A percentile compares a stretch with the other conserved stretches of the same genome.
These are phyloP conservation scores for Penicillium salamii DNA, from an alignment of 495 filamentous ascomycete genomes.

Conservation along the genomic window DNA sequence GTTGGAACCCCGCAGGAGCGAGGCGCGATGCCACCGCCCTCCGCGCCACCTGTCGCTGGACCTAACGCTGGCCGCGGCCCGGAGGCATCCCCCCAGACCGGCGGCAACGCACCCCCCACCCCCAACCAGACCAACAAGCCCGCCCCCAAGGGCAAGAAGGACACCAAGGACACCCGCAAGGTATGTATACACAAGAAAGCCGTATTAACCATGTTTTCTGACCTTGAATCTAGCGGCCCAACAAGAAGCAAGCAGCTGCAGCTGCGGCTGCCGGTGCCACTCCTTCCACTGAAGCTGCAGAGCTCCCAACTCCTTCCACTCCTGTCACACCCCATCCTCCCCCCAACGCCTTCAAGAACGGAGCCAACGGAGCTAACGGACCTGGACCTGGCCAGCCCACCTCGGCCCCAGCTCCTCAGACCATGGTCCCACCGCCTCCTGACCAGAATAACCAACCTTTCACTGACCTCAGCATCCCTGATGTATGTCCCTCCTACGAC, in stretches of 20 bases:
- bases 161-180: conserved; percentile 69
- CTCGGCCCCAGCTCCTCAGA: conserved; percentile 38
- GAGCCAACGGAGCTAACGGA: conserved; percentile 51
- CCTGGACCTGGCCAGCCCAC: conserved; percentile 42
- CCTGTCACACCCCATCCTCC: conserved; percentile 82
- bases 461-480: conserved; percentile 35
- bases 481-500: conserved; percentile 31
- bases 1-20: conserved; percentile 75
- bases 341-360: conserved; percentile 51
- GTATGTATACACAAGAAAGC: conserved; percentile 47
- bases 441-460: conserved; percentile 43
- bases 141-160: conserved; percentile 79
- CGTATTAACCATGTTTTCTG: conserved; percentile 17
- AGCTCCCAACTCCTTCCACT: conserved; percentile 76
- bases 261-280: conserved; percentile 60
- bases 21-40: conserved; percentile 82
- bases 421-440: conserved; percentile 43
- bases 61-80: conserved; percentile 60
- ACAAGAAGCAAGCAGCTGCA: conserved; percentile 64
- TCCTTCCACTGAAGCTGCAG: conserved; percentile 66
- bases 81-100: conserved; percentile 77
- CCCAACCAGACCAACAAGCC: conserved; percentile 76
- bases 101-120: conserved; percentile 77
- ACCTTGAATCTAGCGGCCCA: conserved; percentile 26
- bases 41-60: conserved; percentile 63